Conservation (phyloP, 2,329 filamentous ascomycete genomes). For the Thielaviopsis populi region DNA sequence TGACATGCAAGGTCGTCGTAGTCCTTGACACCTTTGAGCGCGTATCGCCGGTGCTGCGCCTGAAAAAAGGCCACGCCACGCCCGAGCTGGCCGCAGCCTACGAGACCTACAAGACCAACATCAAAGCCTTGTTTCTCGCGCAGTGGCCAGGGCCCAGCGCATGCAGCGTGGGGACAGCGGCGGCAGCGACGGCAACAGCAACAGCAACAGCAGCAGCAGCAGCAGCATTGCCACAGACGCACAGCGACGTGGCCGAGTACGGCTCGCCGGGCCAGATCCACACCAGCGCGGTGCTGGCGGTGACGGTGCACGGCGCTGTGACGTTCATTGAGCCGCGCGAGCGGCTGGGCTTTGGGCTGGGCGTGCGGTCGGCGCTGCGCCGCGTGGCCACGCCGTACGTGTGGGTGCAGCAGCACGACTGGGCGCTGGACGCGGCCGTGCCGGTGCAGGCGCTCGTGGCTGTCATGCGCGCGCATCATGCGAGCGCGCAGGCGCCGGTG, state of each 20-base stretch:
- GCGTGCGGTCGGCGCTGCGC: conserved; percentile 37
- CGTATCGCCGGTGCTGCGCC: conserved; percentile 28
- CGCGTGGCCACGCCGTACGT: conserved; percentile 34
- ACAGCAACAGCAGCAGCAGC: no score
- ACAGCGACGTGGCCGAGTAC: conserved; percentile 31
- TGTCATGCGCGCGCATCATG: conserved; percentile 29
- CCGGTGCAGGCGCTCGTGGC: conserved; percentile 31
- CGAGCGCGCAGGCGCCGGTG: conserved; percentile 25
- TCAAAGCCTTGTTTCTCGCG: conserved; percentile 27
- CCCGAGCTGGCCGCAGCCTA: conserved; percentile 30
- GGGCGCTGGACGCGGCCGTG: conserved; percentile 32
- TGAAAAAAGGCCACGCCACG: conserved; percentile 41
- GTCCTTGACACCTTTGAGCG: conserved; percentile 39
- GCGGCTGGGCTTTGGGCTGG: conserved; percentile 38
- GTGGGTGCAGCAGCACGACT: conserved; percentile 45
- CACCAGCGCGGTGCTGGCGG: conserved; percentile 25
- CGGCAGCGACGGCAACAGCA: no score
- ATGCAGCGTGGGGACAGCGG: no score
- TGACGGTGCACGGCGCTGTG: conserved; percentile 26
- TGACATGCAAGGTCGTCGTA: conserved; percentile 32
- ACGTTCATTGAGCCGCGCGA: conserved; percentile 34
- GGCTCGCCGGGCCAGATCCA: conserved; percentile 26
- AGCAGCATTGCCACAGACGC: neutral
- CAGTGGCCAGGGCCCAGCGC: conserved; percentile 16
- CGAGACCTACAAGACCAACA: conserved; percentile 32